Percentiles rank a stretch among this genome's conserved stretches.
Conservation (phyloP, 495 filamentous ascomycete species). For the Penicillium egyptiacum region DNA sequence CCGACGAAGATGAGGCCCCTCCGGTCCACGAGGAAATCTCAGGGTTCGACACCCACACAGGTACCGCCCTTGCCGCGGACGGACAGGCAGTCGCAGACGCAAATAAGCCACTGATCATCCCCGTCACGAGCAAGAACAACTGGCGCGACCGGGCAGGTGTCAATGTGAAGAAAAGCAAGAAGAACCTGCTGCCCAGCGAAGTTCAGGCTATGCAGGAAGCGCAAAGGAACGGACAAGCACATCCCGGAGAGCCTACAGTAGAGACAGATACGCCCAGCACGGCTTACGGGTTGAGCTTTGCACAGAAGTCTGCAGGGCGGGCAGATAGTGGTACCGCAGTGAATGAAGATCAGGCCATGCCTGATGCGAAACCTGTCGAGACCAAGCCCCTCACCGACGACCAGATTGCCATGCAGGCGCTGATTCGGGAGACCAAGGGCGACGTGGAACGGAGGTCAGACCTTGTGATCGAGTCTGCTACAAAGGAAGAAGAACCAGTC, state of each 20-base stretch:
- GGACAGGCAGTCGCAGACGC: conserved; percentile 27
- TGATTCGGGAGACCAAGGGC: conserved; percentile 59
- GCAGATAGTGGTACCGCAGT: conserved; percentile 18
- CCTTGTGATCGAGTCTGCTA: conserved; percentile 56
- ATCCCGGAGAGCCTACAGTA: conserved; percentile 27
- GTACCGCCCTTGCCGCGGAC: conserved; percentile 52
- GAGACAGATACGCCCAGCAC: conserved; percentile 42
- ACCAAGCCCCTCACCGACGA: conserved; percentile 59
- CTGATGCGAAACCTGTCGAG: conserved; percentile 27
- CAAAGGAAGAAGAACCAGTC: conserved; percentile 22
- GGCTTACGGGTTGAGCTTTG: conserved; percentile 50
- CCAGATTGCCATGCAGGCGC: conserved; percentile 75
- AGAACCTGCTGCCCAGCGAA: conserved; percentile 53
- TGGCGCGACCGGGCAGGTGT: conserved; percentile 60
- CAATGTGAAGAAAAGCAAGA: conserved; percentile 53
- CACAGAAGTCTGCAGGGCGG: conserved; percentile 23
- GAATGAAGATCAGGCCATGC: conserved; percentile 33
- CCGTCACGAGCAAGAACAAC: conserved; percentile 64
- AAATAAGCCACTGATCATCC: conserved; percentile 61
- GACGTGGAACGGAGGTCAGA: conserved; percentile 52
- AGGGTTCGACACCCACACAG: conserved; percentile 58
- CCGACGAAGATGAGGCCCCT: conserved; percentile 45
- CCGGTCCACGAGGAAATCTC: conserved; percentile 53
- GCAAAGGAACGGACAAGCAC: conserved; percentile 32
- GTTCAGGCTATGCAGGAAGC: conserved; percentile 48